A percentile compares a stretch with the other conserved stretches of the same genome.
phyloP scores from a whole-genome alignment of 208 protist species.

The Jaenimonas drosophilae region DNA sequence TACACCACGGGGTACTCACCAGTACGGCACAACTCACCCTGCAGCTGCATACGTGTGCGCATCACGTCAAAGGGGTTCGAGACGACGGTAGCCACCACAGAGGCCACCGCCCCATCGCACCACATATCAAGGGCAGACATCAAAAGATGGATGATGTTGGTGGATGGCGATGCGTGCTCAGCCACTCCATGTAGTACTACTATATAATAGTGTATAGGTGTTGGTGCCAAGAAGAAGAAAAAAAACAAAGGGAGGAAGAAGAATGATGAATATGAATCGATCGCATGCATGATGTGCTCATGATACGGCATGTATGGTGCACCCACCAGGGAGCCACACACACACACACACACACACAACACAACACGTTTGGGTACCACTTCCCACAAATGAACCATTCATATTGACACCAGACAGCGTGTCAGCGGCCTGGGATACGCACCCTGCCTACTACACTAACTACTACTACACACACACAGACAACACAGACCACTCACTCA shows the following conservation, averaged over 20 bases:
- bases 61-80: slow-evolving; percentile 75
- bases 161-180: no score
- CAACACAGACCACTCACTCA: not conserved
- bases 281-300: no score
- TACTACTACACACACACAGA: not conserved
- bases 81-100: slow-evolving; percentile 25
- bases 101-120: slow-evolving; percentile 38
- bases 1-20: slow-evolving; percentile 45
- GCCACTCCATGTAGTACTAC: no score
- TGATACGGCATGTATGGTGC: no score
- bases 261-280: slow-evolving; percentile 1
- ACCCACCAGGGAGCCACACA: no score
- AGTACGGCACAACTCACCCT: slow-evolving; percentile 34
- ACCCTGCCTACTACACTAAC: not conserved
- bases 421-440: no score
- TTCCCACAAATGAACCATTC: no score
- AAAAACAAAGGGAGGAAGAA: slow-evolving; percentile 2
- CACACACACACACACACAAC: not conserved
- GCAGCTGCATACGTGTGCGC: slow-evolving; percentile 59
- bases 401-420: no score
- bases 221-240: slow-evolving; percentile 3
- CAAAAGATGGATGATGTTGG: no score
- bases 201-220: no score
- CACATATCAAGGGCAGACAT: slow-evolving; percentile 38
- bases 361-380: not conserved